These are phyloP conservation scores for Boletus reticulatus DNA, from an alignment of 768 basidiomycete genomes.

Conservation along the genomic window DNA sequence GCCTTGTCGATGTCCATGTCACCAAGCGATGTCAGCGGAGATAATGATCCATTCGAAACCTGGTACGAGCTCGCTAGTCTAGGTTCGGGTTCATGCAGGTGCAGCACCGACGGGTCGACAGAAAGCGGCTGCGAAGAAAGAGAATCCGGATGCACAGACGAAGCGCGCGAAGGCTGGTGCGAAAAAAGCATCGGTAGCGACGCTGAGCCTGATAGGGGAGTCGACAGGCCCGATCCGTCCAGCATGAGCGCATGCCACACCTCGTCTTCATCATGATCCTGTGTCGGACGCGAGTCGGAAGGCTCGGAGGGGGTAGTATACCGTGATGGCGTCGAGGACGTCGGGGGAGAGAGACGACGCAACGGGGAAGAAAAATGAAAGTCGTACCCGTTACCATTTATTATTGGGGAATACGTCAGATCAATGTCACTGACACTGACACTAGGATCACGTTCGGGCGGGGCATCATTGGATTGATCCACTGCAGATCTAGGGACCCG, in stretches of 20 bases:
- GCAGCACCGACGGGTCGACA: slow-evolving; percentile 14
- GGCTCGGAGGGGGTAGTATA: slow-evolving; percentile 13
- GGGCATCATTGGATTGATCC: not conserved
- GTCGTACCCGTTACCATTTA: not conserved
- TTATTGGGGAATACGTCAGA: not conserved
- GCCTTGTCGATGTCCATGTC: not conserved
- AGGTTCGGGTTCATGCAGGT: not conserved
- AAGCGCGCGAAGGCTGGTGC: not conserved
- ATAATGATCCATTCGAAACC: not conserved
- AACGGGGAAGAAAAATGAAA: not conserved
- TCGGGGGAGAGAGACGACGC: not conserved
- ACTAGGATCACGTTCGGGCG: not conserved
- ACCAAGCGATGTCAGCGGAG: slow-evolving; percentile 15
- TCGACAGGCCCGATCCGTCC: slow-evolving; percentile 10
- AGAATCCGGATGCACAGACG: not conserved
- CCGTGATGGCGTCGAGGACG: not conserved
- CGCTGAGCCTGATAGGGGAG: not conserved
- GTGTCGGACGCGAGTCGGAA: not conserved
- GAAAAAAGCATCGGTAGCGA: not conserved
- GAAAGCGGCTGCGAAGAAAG: not conserved
- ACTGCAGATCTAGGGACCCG: not conserved
- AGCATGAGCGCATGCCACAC: slow-evolving; percentile 20
- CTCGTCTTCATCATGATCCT: slow-evolving; percentile 20
- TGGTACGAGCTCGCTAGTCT: not conserved
- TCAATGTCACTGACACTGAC: not conserved